Percentiles rank a stretch among this genome's conserved stretches.
Conservation (phyloP, 2,329 filamentous ascomycete genomes). For the Sphaerulina vaccinii region DNA sequence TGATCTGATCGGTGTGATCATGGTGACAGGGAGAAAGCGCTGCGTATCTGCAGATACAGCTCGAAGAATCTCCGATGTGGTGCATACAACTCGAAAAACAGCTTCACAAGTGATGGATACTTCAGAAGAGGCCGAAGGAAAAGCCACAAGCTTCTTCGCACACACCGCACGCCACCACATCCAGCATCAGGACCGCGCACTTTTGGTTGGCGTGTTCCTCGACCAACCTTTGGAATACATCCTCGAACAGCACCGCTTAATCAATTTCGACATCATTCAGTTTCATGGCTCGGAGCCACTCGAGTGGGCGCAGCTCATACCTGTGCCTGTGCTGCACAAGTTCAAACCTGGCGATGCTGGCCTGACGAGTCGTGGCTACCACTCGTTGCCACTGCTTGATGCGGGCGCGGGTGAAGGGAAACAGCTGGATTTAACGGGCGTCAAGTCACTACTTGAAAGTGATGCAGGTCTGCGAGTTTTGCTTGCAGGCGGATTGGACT, state of each 20-base stretch:
- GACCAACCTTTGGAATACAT: constrained; percentile 85
- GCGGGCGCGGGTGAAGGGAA: constrained; percentile 81
- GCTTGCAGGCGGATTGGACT: constrained; percentile 79
- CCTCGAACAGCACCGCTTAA: constrained; percentile 70
- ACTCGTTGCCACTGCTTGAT: constrained; percentile 80
- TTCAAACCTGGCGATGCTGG: constrained; percentile 77
- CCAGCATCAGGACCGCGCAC: constrained; percentile 59
- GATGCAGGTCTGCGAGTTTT: constrained; percentile 73
- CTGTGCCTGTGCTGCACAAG: constrained; percentile 84
- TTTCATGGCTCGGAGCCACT: constrained; percentile 88
- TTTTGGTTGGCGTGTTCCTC: constrained; percentile 90
- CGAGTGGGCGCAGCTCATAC: constrained; percentile 86
- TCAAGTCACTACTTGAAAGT: constrained; percentile 63
- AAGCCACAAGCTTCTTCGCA: constrained; percentile 69
- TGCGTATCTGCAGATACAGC: constrained; percentile 77
- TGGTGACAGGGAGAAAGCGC: constrained; percentile 78
- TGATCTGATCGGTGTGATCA: constrained; percentile 88
- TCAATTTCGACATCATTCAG: constrained; percentile 84
- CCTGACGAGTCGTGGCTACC: constrained; percentile 72
- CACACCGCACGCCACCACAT: constrained; percentile 50
- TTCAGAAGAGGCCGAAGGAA: constrained; percentile 23
- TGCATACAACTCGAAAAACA: constrained; percentile 58
- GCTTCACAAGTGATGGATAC: constrained; percentile 26
- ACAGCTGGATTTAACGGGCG: constrained; percentile 68
- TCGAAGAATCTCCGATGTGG: constrained; percentile 72